Evolutionary conservation across 2,329 filamentous ascomycete genomes (phyloP).

Genomic region (Apiospora marii): DNA sequence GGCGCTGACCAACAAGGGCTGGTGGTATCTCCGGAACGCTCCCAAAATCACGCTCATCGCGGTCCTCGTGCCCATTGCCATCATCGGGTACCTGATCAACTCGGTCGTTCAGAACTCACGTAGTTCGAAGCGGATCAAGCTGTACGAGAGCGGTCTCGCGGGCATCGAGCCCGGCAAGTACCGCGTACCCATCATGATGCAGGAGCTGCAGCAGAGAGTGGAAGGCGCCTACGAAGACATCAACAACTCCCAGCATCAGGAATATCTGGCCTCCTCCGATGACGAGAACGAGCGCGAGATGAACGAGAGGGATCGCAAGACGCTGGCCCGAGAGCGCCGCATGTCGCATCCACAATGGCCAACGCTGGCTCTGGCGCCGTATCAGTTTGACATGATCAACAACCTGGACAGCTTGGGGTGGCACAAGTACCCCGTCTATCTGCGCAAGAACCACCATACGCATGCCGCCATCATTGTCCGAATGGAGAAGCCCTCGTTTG

Average conservation of each 20-base stretch:
- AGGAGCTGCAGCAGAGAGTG: conserved; percentile 77
- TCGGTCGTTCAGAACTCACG: conserved; percentile 78
- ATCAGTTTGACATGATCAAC: conserved; percentile 87
- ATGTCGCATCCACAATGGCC: conserved; percentile 58
- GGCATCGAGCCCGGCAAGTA: conserved; percentile 75
- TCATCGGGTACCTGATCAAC: conserved; percentile 77
- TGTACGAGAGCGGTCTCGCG: conserved; percentile 76
- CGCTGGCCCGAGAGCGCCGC: conserved; percentile 50
- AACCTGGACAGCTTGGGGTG: conserved; percentile 73
- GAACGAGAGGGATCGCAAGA: conserved; percentile 46
- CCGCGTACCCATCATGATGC: conserved; percentile 76
- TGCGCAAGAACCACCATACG: conserved; percentile 79
- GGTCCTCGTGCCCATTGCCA: conserved; percentile 77
- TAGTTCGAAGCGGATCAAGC: conserved; percentile 75
- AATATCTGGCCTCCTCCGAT: conserved; percentile 69
- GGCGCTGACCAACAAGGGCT: conserved; percentile 42
- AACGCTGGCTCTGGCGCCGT: conserved; percentile 77
- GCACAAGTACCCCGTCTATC: conserved; percentile 75
- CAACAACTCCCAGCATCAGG: conserved; percentile 72
- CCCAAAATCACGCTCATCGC: conserved; percentile 71
- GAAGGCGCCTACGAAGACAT: conserved; percentile 81
- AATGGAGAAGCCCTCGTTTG: conserved; percentile 69
- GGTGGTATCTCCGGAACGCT: conserved; percentile 56
- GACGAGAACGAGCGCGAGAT: conserved; percentile 55
- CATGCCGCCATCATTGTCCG: conserved; percentile 93